A percentile compares a stretch with the other conserved stretches of the same genome.
phyloP scores from a whole-genome alignment of 192 early-diverging fungal species.

The Glomus cerebriforme region DNA sequence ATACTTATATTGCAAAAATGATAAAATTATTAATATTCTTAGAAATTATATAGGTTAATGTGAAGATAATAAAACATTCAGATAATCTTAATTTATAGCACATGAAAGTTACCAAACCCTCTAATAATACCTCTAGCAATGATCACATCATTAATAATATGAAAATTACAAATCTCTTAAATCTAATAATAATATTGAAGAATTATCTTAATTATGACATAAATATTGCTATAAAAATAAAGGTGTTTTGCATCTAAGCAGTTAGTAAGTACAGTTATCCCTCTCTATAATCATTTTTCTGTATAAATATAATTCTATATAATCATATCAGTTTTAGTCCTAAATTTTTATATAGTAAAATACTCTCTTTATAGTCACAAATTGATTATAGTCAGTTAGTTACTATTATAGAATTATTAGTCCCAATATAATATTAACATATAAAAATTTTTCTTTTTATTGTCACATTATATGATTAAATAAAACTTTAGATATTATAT shows the following conservation, averaged over 20 bases:
- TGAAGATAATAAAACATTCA: slow-evolving; percentile 29
- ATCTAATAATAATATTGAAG: slow-evolving; percentile 13
- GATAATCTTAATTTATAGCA: slow-evolving; percentile 30
- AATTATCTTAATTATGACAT: slow-evolving; percentile 29
- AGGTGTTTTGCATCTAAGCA: slow-evolving; percentile 22
- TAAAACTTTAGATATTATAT: too few relatives aligned
- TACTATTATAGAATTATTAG: too few relatives aligned
- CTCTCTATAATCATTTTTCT: too few relatives aligned
- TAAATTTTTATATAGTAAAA: too few relatives aligned
- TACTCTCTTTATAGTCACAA: too few relatives aligned
- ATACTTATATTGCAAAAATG: slow-evolving; percentile 19
- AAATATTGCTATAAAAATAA: slow-evolving; percentile 21
- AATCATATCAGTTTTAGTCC: too few relatives aligned
- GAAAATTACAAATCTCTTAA: slow-evolving; percentile 23
- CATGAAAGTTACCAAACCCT: slow-evolving; percentile 26
- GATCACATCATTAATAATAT: slow-evolving; percentile 20
- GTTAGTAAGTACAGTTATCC: slow-evolving; percentile 23
- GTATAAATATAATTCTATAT: neutral
- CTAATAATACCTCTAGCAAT: slow-evolving; percentile 14
- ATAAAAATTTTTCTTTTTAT: too few relatives aligned
- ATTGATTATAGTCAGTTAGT: too few relatives aligned
- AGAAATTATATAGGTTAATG: slow-evolving; percentile 24
- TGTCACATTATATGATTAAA: too few relatives aligned
- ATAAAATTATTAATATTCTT: slow-evolving; percentile 24
- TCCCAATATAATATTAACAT: too few relatives aligned